Evolutionary conservation across 306 rosid genomes (phyloP), one percentile per base, ranked within the genome.

Genomic region (Gleditsia sinensis): DNA sequence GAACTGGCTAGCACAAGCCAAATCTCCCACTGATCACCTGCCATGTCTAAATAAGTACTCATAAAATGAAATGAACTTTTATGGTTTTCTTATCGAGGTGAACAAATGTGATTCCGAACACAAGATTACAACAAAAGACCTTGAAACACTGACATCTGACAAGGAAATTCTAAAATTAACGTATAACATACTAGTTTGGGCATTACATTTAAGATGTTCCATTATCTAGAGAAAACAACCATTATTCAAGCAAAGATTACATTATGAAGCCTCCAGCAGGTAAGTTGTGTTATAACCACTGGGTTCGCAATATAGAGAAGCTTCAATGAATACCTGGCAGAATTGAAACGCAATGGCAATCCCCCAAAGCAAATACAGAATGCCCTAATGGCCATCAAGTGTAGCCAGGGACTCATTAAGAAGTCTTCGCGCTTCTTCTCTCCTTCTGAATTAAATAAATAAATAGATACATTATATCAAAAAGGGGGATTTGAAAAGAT

Each of bases 371-470:
- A 54, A 40, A 21, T 14, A 3, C 2, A 34, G 27, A 43, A 33
- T 27, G 75, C 74, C 45, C 77, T 71, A 77, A 11, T 88, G 81
- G 65, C 87, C 88, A 19, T 87, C 97, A 77, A 90, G 77, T 32
- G 91, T 80, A 72, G 80, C 87, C 46, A 94, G 81, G 45, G 97
- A 84, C 79, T 91, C 97, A 67, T 88, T 89, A 74, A 91, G 92
- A 78, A 94, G 79, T 75, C 72, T 78, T 53, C 82, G 89, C 6
- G 98, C 96, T 75, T 91, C 94, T 83, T 83, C 93, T 85, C 97
- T 91, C 81, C 98, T 91, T 81, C 98, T 94, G 71, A 43, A 54
- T 19, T 61, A 36, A 34, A 36, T 17, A 61, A 54, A 23, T 61
- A 36, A 34, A 36, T 17, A 61, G 16, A 61, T 59, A 17, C 4